These are phyloP conservation scores for Pleomassaria siparia DNA, from an alignment of 2,329 filamentous ascomycete species.

Conservation along the genomic window DNA sequence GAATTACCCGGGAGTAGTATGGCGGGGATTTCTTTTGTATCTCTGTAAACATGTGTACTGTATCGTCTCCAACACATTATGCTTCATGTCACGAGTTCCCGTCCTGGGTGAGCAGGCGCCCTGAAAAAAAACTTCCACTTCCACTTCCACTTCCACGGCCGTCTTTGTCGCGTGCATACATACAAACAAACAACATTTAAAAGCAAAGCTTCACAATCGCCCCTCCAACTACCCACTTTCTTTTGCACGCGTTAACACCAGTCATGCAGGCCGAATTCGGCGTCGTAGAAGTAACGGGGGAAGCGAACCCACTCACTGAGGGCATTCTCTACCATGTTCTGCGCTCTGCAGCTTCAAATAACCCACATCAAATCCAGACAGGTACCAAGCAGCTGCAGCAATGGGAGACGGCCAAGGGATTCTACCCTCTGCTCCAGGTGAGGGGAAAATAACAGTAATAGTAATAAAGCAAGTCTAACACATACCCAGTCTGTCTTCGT, in stretches of 20 bases:
- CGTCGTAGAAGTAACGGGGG: conserved; percentile 70
- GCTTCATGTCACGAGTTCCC: conserved; percentile 8
- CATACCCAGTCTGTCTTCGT: conserved; percentile 70
- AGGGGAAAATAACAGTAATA: background rate
- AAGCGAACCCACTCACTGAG: conserved; percentile 64
- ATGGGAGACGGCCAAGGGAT: conserved; percentile 53
- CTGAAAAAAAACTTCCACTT: too few species aligned
- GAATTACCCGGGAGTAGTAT: background rate
- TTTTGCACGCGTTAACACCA: background rate
- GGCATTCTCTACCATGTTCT: conserved; percentile 52
- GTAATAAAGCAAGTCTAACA: conserved; percentile 12
- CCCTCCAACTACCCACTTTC: background rate
- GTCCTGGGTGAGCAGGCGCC: conserved; percentile 35
- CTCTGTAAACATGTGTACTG: background rate
- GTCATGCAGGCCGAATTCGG: conserved; percentile 27
- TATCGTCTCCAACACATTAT: conserved; percentile 10
- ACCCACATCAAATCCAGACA: conserved; percentile 53
- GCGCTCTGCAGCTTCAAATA: conserved; percentile 49
- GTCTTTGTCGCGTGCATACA: background rate
- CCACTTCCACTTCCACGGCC: background rate
- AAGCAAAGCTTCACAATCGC: background rate
- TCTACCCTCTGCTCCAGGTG: conserved; percentile 52
- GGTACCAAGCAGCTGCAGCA: conserved; percentile 55
- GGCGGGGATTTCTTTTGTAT: background rate
- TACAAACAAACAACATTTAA: too few species aligned